Evolutionary conservation across 306 rosid species (phyloP), one percentile per base, ranked within the genome.

Genomic region (Glycyrrhiza uralensis): DNA sequence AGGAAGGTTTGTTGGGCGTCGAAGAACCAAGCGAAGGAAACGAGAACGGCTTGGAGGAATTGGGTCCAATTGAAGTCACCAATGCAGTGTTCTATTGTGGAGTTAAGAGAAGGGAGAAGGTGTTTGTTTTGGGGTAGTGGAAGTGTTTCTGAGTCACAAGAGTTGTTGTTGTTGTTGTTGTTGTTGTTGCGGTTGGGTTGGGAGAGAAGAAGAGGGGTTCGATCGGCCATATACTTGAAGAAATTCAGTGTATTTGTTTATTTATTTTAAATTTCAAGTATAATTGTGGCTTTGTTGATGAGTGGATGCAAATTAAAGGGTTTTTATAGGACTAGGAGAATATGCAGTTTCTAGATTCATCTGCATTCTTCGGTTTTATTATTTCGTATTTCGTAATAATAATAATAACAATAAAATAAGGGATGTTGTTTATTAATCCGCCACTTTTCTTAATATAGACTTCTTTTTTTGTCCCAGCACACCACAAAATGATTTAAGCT

Each of bases 1-100:
- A 87, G 69, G 82, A 90, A 90, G 3, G 84, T 79, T 64, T 90
- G 93, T 51, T 87, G 93, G 0, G 87, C 91, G 23, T 90, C 89
- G 20, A 87, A 90, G 23, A 77, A 6, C 87, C 88, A 90, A 4
- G 91, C 84, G 1, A 80, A 24, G 2, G 93, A 80, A 14, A 84
- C 82, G 1, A 87, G 71, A 20, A 65, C 0, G 13, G 91, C 84
- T 79, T 86, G 89, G 22, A 88, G 46, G 75, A 86, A 69, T 15
- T 90, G 96, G 11, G 36, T 7, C 82, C 79, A 81, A 1, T 79
- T 81, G 66, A 86, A 72, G 2, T 82, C 80, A 8, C 86, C 87
- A 1, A 88, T 44, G 65, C 80, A 80, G 0, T 4, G 28, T 71
- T 90, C 91, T 6, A 88, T 75, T 5, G 80, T 74, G 4, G 89